Conservation (phyloP, 805 yeast genomes). For the Aciculoconidium aculeatum region DNA sequence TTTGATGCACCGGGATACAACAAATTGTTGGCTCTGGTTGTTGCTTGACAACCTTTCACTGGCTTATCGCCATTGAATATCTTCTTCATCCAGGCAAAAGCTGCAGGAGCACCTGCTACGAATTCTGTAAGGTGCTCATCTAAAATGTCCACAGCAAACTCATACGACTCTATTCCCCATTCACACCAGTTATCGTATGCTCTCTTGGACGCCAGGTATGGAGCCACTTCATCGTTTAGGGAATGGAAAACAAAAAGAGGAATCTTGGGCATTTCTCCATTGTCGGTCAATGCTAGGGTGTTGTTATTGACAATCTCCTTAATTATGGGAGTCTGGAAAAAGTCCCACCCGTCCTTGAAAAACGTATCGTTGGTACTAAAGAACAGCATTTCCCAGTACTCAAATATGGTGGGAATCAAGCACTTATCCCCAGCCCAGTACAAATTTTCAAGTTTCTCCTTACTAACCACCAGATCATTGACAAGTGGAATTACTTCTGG, state of each 20-base stretch:
- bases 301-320: slow-evolving; percentile 14
- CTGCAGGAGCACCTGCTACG: slow-evolving; percentile 12
- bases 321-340: slow-evolving; percentile 12
- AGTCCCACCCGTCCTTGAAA: slow-evolving; percentile 12
- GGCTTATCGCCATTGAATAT: slow-evolving; percentile 12
- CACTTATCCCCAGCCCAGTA: slow-evolving; percentile 1
- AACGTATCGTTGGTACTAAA: slow-evolving; percentile 11
- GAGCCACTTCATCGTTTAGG: slow-evolving; percentile 9
- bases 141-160: slow-evolving; percentile 18
- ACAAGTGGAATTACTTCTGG: slow-evolving; percentile 15
- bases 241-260: slow-evolving; percentile 11
- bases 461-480: slow-evolving; percentile 2
- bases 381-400: slow-evolving; percentile 2
- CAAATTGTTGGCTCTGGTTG: slow-evolving; percentile 44
- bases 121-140: slow-evolving; percentile 23
- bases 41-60: slow-evolving; percentile 13
- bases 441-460: slow-evolving; percentile 2
- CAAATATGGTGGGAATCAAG: slow-evolving; percentile 1
- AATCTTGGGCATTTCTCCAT: slow-evolving; percentile 7
- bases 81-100: slow-evolving; percentile 14
- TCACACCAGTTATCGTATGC: slow-evolving; percentile 24
- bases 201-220: slow-evolving; percentile 7
- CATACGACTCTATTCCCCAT: slow-evolving; percentile 22
- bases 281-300: slow-evolving; percentile 15
- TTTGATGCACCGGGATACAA: slow-evolving; percentile 31